Base-by-base conservation (phyloP, 345 rosid species). In the Salix suchowensis region DNA sequence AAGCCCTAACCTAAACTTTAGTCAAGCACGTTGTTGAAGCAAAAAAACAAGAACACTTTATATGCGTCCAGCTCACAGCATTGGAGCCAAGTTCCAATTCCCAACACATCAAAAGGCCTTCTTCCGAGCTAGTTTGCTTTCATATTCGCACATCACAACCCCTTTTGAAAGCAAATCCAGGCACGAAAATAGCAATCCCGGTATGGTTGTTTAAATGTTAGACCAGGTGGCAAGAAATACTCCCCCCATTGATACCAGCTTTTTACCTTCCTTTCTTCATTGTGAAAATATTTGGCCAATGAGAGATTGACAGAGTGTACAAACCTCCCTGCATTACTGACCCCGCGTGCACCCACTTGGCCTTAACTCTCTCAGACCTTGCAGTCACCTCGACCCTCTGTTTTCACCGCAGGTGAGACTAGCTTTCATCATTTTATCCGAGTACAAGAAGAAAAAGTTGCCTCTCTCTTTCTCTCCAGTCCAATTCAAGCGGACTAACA, bases 291-390 rank as follows among this genome's bases (percentile, higher is more conserved):
- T 18, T 64, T 24, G 34, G 34, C 67, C 67, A 28, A 26, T 64
- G 14, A 15, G 32, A 64, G 32, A 1, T 64, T 64, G 67, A 64
- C 67, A 64, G 18, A 4, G 67, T 64, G 34, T 24, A 10, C 30
- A n/a, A n/a, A 61, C 30, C 30, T 61, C 34, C 6, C 67, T 64
- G 67, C 67, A 64, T 64, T 26, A 28, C 67, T 64, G 67, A 64
- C 67, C 67, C 34, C 67, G 68, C 68, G 68, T 65, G 68, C 68
- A 15, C 40, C 68, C 66, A 8, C 65, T 60, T 60, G 12, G 65
- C 24, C 11, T 50, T 0, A 50, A 15, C 55, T 19, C 55, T 50
- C 55, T 16, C 55, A 50, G 55, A 16, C 21, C 21, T 16, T 50
- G 21, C 55, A 16, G 55, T 50, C 55, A 15, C 21, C 65, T 60